Conservation (phyloP, 2,329 filamentous ascomycete species). For the Colletotrichum destructivum region DNA sequence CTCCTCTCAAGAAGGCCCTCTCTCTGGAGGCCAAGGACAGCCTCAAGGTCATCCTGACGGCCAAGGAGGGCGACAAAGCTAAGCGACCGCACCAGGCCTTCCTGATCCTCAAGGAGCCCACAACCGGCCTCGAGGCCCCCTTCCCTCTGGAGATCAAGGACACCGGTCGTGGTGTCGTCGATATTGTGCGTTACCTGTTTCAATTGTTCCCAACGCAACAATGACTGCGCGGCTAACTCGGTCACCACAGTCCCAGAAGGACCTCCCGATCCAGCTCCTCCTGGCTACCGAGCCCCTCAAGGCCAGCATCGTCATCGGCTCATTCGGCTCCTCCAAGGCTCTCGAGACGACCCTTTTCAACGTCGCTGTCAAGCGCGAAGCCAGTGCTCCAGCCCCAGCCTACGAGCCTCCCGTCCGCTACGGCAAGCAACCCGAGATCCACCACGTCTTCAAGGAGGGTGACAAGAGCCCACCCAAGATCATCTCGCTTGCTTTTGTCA, state of each 20-base stretch:
- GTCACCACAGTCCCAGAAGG: conserved; percentile 80
- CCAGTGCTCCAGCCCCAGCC: conserved; percentile 70
- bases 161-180: conserved; percentile 86
- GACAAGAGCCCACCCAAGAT: conserved; percentile 85
- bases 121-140: conserved; percentile 86
- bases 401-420: conserved; percentile 84
- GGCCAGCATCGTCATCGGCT: conserved; percentile 88
- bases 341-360: conserved; percentile 82
- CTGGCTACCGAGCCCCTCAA: conserved; percentile 76
- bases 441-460: conserved; percentile 89
- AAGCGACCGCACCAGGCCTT: conserved; percentile 96
- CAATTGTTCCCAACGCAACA: conserved; percentile 3
- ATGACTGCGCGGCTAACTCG: conserved; percentile 44
- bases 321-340: conserved; percentile 82
- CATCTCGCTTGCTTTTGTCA: conserved; percentile 83
- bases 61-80: conserved; percentile 82
- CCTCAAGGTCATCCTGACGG: conserved; percentile 86
- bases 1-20: conserved; percentile 75
- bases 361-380: conserved; percentile 76
- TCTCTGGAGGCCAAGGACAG: conserved; percentile 78
- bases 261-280: conserved; percentile 88
- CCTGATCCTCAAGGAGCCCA: conserved; percentile 81
- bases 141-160: conserved; percentile 90
- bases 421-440: conserved; percentile 86
- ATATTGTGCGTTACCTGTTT: conserved; percentile 76